A percentile compares a stretch with the other conserved stretches of the same genome.
Conservation (phyloP, 2,329 filamentous ascomycete genomes). For the Monilinia laxa region DNA sequence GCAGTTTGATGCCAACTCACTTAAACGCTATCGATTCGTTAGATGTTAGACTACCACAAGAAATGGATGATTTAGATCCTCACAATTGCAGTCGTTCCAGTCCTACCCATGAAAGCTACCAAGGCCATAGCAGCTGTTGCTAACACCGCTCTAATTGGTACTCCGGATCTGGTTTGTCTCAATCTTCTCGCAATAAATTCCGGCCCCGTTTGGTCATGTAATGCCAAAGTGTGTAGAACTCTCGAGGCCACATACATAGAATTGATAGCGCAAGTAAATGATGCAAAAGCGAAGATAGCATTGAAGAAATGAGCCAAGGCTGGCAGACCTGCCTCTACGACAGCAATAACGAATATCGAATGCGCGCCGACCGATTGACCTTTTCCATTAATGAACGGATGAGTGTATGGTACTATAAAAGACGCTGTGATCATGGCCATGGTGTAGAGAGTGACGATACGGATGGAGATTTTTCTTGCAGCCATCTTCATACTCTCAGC, state of each 20-base stretch:
- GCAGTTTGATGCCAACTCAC: slow-evolving; percentile 43
- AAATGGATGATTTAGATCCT: slow-evolving; percentile 24
- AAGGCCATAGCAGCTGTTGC: slow-evolving; percentile 44
- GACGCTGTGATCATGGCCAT: slow-evolving; percentile 36
- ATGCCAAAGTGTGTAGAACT: slow-evolving; percentile 43
- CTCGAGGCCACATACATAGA: slow-evolving; percentile 43
- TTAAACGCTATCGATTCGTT: slow-evolving; percentile 38
- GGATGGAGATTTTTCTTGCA: slow-evolving; percentile 44
- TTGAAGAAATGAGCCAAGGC: slow-evolving; percentile 38
- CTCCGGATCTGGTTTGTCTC: slow-evolving; percentile 42
- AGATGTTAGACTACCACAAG: slow-evolving; percentile 19
- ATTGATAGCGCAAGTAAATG: slow-evolving; percentile 43
- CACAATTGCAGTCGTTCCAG: slow-evolving; percentile 42
- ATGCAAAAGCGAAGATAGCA: slow-evolving; percentile 43
- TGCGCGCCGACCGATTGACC: slow-evolving; percentile 42
- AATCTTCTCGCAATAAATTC: slow-evolving; percentile 45
- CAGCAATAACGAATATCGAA: slow-evolving; percentile 44
- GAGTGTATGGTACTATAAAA: slow-evolving; percentile 43
- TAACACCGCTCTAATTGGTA: slow-evolving; percentile 44
- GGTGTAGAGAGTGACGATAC: slow-evolving; percentile 40
- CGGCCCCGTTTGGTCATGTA: slow-evolving; percentile 43
- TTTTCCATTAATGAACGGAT: slow-evolving; percentile 45
- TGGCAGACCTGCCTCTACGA: slow-evolving; percentile 43
- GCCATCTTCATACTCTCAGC: slow-evolving; percentile 46
- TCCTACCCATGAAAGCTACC: slow-evolving; percentile 44